These are phyloP conservation scores for Pleurotus salmoneostramineus DNA, from an alignment of 768 basidiomycete species.

Conservation along the genomic window DNA sequence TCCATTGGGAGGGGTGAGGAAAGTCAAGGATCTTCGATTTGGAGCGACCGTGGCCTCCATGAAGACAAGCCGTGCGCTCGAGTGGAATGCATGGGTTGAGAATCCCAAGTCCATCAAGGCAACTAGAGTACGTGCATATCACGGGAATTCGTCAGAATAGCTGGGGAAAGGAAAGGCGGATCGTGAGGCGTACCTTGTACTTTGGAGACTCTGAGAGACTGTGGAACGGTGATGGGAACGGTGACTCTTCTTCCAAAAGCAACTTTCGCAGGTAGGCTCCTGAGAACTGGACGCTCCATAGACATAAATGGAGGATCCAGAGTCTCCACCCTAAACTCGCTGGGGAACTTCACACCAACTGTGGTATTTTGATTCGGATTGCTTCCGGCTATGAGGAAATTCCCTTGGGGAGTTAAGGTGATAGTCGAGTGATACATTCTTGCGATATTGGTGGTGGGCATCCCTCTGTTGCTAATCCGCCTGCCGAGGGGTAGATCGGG, in stretches of 20 bases:
- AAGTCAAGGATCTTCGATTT: constrained; percentile 30
- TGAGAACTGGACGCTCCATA: constrained; percentile 9
- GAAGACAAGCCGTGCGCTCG: constrained; percentile 24
- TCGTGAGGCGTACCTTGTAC: constrained; percentile 11
- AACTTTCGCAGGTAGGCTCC: constrained; percentile 17
- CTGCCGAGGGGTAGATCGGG: constrained; percentile 27
- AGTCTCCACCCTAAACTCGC: constrained; percentile 19
- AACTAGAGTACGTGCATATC: constrained; percentile 12
- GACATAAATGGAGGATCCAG: constrained; percentile 25
- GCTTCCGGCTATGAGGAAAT: constrained; percentile 19
- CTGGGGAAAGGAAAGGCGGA: background rate
- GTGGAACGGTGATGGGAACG: constrained; percentile 23
- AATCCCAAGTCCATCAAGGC: constrained; percentile 25
- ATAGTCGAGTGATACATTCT: constrained; percentile 29
- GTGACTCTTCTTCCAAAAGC: constrained; percentile 22
- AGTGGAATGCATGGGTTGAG: constrained; percentile 27
- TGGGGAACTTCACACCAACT: background rate
- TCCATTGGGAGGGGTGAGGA: constrained; percentile 62
- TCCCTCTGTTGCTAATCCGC: constrained; percentile 29
- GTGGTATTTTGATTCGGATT: constrained; percentile 21
- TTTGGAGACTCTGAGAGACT: constrained; percentile 2
- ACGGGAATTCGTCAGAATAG: background rate
- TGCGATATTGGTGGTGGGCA: constrained; percentile 22
- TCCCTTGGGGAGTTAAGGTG: constrained; percentile 23
- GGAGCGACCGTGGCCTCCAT: constrained; percentile 20